Evolutionary conservation across 306 rosid genomes (phyloP).

Genomic region (Quercus ilex): DNA sequence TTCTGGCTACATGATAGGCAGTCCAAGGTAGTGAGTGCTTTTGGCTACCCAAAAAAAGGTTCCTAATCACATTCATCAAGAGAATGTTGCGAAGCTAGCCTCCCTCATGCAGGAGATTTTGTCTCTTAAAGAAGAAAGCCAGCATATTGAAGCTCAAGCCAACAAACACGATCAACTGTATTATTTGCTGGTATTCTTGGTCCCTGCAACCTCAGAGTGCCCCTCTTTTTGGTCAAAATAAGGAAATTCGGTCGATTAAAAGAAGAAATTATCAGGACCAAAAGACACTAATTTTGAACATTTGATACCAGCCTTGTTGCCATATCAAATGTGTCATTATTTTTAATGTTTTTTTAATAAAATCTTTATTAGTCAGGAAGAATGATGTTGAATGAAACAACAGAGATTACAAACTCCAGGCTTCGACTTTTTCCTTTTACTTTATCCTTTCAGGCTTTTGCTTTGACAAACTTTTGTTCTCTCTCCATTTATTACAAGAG

Average conservation of each 20-base stretch:
- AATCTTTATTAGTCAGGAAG: not conserved
- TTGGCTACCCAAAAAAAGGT: conserved; percentile 73
- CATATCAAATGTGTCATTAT: not conserved
- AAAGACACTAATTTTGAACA: not conserved
- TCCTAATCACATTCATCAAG: conserved; percentile 43
- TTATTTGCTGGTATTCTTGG: not conserved
- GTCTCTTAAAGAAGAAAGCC: conserved; percentile 63
- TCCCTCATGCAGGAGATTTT: conserved; percentile 59
- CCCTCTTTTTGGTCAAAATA: not conserved
- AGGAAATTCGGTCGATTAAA: not conserved
- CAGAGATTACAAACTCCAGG: no score
- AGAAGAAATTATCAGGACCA: not conserved
- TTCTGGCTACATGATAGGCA: conserved; percentile 59
- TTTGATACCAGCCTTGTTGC: not conserved
- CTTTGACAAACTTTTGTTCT: no score
- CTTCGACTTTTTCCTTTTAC: no score
- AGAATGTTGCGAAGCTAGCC: conserved; percentile 51
- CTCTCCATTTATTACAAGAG: no score
- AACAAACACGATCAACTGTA: not conserved
- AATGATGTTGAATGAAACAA: not conserved
- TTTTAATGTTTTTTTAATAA: not conserved
- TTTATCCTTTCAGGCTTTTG: no score
- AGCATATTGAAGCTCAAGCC: conserved; percentile 9
- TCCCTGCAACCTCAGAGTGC: not conserved
- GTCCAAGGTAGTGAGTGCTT: conserved; percentile 46